These are phyloP conservation scores for Penicillium corylophilum DNA, from an alignment of 2,329 filamentous ascomycete genomes.

Conservation along the genomic window DNA sequence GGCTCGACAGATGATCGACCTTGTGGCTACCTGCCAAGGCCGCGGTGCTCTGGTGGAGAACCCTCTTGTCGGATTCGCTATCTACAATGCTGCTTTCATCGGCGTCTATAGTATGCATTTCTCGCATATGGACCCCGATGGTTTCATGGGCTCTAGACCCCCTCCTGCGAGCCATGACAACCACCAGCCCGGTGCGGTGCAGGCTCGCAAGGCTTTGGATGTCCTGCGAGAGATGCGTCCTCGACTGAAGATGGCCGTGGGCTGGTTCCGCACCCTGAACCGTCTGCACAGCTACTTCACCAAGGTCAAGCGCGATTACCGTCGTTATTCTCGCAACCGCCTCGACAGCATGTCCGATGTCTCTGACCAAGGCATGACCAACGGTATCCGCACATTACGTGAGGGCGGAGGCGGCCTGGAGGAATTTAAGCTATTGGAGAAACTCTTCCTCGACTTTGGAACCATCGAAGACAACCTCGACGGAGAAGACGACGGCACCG, in stretches of 20 bases:
- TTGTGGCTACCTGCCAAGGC: conserved; percentile 53
- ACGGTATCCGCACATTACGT: conserved; percentile 32
- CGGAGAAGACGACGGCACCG: conserved; percentile 34
- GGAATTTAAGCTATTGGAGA: conserved; percentile 44
- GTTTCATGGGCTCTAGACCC: conserved; percentile 42
- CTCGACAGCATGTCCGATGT: conserved; percentile 30
- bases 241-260: conserved; percentile 41
- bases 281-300: conserved; percentile 43
- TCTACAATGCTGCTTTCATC: conserved; percentile 54
- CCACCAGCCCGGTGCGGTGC: conserved; percentile 31
- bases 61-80: conserved; percentile 55
- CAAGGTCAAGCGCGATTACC: conserved; percentile 40
- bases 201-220: conserved; percentile 39
- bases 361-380: conserved; percentile 26
- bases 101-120: conserved; percentile 56
- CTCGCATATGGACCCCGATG: conserved; percentile 55
- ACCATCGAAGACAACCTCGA: conserved; percentile 42
- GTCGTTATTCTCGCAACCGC: conserved; percentile 34
- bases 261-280: conserved; percentile 47
- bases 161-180: conserved; percentile 26
- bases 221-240: conserved; percentile 43
- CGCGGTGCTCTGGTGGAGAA: conserved; percentile 54
- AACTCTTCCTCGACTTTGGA: conserved; percentile 42
- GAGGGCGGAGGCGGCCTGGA: conserved; percentile 37
- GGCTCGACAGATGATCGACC: conserved; percentile 54